Evolutionary conservation across 169 alveolate genomes (phyloP), one percentile per base, ranked within the genome.

Genomic region (Theileria equi): DNA sequence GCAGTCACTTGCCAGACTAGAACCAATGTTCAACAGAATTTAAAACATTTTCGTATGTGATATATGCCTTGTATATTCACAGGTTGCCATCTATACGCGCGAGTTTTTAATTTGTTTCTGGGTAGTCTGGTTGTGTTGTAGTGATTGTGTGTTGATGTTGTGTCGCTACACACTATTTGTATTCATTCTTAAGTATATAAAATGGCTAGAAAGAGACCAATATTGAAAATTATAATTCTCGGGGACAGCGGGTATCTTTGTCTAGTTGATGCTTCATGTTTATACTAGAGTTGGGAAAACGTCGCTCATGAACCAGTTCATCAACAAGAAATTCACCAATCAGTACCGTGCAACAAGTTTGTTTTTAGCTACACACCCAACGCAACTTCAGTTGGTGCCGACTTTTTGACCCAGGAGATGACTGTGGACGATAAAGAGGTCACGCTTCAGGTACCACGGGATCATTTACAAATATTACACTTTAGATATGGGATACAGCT

Each of bases 331-430:
- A 62, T 96, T 96, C 88, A 90, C 98, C 49, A 88, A 92, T 54
- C 97, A 95, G 85, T 96, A 95, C 92, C 95, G 95, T 83, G 99
- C 99, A 21, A 97, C 99, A 34, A 92, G 95, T 90, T 69, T 36
- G 84, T 53, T 61, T n/a, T 49, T 17, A 43, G 32, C 26, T 54
- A 13, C 3, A 60, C 16, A 44, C 21, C 19, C n/a, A n/a, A n/a
- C n/a, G n/a, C n/a, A n/a, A n/a, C 41, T 74, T 31, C 72, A 54
- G 95, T 96, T 41, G 99, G 99, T 7, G 99, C 99, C 10, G 99
- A 98, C 80, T 98, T 97, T 89, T 83, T 94, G 72, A 96, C 98
- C 19, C 96, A 94, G 87, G 99, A 97, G 77, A 95, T 95, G 29
- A 88, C 90, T 34, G 95, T 97, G 41, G 98, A 96, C 77, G 98